phyloP scores from a whole-genome alignment of 1,139 yeast genomes.

The Torulaspora globosa region DNA sequence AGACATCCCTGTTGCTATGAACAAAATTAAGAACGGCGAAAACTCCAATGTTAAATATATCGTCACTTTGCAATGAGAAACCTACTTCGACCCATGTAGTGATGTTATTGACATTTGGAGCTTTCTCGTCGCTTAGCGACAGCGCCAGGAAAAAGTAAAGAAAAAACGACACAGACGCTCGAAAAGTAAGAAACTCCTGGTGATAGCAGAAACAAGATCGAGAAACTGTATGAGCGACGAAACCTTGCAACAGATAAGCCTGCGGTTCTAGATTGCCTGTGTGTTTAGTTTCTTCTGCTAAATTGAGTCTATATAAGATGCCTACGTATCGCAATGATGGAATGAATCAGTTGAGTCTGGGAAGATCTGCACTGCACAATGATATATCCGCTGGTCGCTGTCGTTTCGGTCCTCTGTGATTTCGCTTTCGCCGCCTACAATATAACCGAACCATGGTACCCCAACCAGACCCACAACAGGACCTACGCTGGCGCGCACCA shows the following conservation, averaged over 20 bases:
- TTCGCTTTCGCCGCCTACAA: not conserved
- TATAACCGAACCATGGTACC: not conserved
- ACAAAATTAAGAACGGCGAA: conserved; percentile 31
- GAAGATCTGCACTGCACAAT: not conserved
- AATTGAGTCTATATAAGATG: not conserved
- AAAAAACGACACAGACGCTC: not conserved
- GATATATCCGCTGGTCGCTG: not conserved
- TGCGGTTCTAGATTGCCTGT: not conserved
- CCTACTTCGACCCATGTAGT: not conserved
- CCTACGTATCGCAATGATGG: too few relatives aligned
- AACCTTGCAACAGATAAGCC: too few relatives aligned
- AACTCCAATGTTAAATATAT: conserved; percentile 35
- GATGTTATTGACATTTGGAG: not conserved
- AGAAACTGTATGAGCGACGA: not conserved
- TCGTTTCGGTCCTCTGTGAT: not conserved
- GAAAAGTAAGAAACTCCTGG: not conserved
- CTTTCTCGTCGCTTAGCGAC: not conserved
- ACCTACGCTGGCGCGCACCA: not conserved
- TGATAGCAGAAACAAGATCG: not conserved
- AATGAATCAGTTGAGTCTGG: too few relatives aligned
- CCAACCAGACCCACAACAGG: not conserved
- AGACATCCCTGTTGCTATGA: conserved; percentile 24
- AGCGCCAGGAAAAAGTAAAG: not conserved
- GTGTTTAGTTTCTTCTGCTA: not conserved
- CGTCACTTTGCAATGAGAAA: conserved; percentile 15